Evolutionary conservation across 164 flowering plant species (phyloP).

Genomic region (Annona cherimola): DNA sequence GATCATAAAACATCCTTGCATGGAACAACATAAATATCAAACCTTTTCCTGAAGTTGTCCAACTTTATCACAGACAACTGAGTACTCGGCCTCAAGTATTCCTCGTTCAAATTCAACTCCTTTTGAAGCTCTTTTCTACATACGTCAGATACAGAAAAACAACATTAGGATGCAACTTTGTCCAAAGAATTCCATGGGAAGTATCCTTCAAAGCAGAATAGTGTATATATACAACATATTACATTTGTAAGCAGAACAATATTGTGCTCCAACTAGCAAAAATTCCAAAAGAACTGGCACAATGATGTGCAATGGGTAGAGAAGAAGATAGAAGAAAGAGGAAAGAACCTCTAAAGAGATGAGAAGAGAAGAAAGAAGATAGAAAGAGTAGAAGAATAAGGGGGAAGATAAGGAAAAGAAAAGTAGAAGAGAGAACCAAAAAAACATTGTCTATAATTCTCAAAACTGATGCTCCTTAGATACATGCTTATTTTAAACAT

Average conservation of each 20-base stretch:
- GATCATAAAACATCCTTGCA: not conserved
- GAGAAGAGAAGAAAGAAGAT: too few species aligned
- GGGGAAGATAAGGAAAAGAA: too few species aligned
- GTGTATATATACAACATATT: not conserved
- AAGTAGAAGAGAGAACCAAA: too few species aligned
- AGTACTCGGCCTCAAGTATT: conserved; percentile 72
- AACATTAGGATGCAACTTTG: too few species aligned
- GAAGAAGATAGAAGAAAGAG: too few species aligned
- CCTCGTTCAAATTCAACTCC: conserved; percentile 69
- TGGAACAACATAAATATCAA: conserved; percentile 8
- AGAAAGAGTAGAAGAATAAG: too few species aligned
- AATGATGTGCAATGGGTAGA: not conserved
- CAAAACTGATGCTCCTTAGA: too few species aligned
- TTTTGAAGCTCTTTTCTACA: conserved; percentile 54
- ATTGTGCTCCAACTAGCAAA: not conserved
- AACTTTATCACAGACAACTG: conserved; percentile 60
- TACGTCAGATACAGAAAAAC: not conserved
- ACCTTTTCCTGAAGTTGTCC: conserved; percentile 71
- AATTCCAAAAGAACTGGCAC: not conserved
- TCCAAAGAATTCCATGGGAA: not conserved
- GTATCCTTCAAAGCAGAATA: conserved; percentile 5
- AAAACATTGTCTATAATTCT: too few species aligned
- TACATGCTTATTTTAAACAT: too few species aligned
- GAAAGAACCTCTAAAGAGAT: too few species aligned
- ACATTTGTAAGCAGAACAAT: not conserved